Percentiles rank a stretch among this genome's conserved stretches.
phyloP scores from a whole-genome alignment of 2,329 filamentous ascomycete species.

The Colletotrichum magnum region DNA sequence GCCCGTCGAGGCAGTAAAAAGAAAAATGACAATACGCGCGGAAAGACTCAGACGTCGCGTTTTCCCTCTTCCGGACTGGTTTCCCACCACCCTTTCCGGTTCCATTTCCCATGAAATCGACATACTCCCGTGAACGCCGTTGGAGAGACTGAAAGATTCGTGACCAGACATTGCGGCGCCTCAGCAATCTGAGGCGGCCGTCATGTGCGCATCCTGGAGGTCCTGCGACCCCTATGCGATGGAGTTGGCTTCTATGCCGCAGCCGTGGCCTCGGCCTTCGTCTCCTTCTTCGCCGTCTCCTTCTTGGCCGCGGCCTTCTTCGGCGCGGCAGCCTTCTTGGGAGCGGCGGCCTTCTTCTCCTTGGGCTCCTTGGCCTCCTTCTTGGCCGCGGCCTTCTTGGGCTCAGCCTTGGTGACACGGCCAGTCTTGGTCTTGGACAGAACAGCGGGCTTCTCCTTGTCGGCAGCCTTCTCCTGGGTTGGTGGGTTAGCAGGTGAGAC shows the following conservation, averaged over 20 bases:
- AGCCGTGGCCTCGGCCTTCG: conserved; percentile 36
- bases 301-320: conserved; percentile 62
- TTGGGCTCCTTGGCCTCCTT: conserved; percentile 61
- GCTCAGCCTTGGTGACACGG: conserved; percentile 81
- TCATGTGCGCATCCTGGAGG: background rate
- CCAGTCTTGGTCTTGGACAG: conserved; percentile 89
- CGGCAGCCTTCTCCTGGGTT: conserved; percentile 62
- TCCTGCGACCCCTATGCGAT: background rate
- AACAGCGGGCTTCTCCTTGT: conserved; percentile 78
- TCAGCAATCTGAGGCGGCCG: conserved; percentile 1
- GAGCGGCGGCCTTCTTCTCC: conserved; percentile 62
- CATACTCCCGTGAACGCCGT: conserved; percentile 39
- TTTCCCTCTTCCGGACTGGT: conserved; percentile 32
- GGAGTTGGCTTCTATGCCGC: conserved; percentile 24
- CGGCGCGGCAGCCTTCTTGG: conserved; percentile 60
- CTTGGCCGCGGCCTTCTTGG: conserved; percentile 62
- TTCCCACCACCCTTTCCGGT: conserved; percentile 29
- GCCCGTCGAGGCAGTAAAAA: conserved; percentile 2
- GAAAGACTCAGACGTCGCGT: conserved; percentile 14
- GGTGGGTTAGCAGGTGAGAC: conserved; percentile 28
- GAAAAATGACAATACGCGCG: conserved; percentile 20
- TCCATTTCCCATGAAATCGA: conserved; percentile 35
- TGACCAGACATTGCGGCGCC: conserved; percentile 31
- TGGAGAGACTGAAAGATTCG: conserved; percentile 35
- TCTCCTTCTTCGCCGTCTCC: conserved; percentile 52